phyloP scores from a whole-genome alignment of 2,329 filamentous ascomycete genomes.

The Talaromyces verruculosus region DNA sequence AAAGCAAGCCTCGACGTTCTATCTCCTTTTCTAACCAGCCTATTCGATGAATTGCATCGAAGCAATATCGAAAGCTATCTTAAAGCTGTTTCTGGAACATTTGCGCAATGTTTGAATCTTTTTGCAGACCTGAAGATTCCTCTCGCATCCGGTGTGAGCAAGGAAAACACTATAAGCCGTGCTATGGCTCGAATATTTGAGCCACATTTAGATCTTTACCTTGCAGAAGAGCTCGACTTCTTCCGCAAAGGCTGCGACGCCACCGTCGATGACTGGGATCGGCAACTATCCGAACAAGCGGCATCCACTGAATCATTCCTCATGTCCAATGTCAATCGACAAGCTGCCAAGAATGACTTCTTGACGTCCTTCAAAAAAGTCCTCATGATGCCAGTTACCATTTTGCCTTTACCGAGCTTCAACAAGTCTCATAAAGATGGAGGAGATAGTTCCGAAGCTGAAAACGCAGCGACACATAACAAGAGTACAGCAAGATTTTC shows the following conservation, averaged over 20 bases:
- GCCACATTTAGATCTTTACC: slow-evolving; percentile 87
- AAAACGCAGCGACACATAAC: slow-evolving; percentile 17
- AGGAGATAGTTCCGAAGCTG: slow-evolving; percentile 26
- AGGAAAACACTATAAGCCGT: slow-evolving; percentile 64
- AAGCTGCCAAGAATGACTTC: slow-evolving; percentile 95
- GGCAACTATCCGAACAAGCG: slow-evolving; percentile 86
- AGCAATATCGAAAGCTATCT: slow-evolving; percentile 74
- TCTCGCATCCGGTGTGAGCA: slow-evolving; percentile 57
- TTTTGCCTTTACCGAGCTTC: slow-evolving; percentile 64
- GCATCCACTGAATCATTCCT: slow-evolving; percentile 88
- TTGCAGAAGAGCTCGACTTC: slow-evolving; percentile 84
- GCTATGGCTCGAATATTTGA: slow-evolving; percentile 76
- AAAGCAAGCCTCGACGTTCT: slow-evolving; percentile 80
- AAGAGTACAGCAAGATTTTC: slow-evolving; percentile 41
- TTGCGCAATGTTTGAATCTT: slow-evolving; percentile 80
- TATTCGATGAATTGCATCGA: slow-evolving; percentile 85
- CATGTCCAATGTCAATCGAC: slow-evolving; percentile 92
- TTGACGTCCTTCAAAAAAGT: slow-evolving; percentile 96
- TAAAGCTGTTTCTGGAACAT: slow-evolving; percentile 81
- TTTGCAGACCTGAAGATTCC: slow-evolving; percentile 69
- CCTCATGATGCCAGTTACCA: slow-evolving; percentile 97
- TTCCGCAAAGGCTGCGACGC: slow-evolving; percentile 75
- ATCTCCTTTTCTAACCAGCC: slow-evolving; percentile 77
- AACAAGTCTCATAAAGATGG: slow-evolving; percentile 54
- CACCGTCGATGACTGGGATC: slow-evolving; percentile 84